Evolutionary conservation across 768 basidiomycete species (phyloP), one percentile per base, ranked within the genome.

Genomic region (Mycena polygramma): DNA sequence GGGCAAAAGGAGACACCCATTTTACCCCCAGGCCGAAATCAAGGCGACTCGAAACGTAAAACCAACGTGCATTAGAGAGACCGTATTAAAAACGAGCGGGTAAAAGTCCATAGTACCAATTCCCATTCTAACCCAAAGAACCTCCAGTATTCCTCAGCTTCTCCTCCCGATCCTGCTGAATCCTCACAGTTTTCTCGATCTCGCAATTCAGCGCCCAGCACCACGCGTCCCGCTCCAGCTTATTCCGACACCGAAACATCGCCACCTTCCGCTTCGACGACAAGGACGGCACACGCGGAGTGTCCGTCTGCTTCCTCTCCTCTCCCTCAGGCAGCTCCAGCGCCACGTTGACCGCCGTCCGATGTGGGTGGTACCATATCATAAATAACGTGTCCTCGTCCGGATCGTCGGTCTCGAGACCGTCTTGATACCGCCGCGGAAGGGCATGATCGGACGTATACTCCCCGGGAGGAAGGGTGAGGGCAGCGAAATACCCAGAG

Each of bases 151-250:
- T 88, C 77, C 92, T 86, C 75, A 94, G 78, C 73, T 79, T 86
- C 49, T 84, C 85, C 78, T 97, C 96, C 72, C 94, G 83, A 22
- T 86, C 88, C 70, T 77, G 82, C 75, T 90, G 89, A 11, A 81
- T 81, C 76, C 94, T 84, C 46, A 89, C 89, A 17, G 93, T 81
- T 77, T 90, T 91, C 81, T 98, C 96, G 70, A 98, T 95, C 82
- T 97, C 95, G 53, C 88, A 88, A 70, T 94, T 96, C 74, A 99
- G 81, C 0, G 94, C 95, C 93, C 94, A 98, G 74, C 95, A 95
- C 97, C 97, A 98, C 36, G 92, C 87, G 79, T 99, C 96, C 36
- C 97, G 84, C 80, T 99, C 97, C 45, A 98, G 83, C 81, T 91
- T 90, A 76, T 90, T 95, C 77, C 96, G 85, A 60, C 92, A 90